Base-by-base conservation (phyloP, 2,329 filamentous ascomycete species). In the Paecilomyces dactylethromorphus region DNA sequence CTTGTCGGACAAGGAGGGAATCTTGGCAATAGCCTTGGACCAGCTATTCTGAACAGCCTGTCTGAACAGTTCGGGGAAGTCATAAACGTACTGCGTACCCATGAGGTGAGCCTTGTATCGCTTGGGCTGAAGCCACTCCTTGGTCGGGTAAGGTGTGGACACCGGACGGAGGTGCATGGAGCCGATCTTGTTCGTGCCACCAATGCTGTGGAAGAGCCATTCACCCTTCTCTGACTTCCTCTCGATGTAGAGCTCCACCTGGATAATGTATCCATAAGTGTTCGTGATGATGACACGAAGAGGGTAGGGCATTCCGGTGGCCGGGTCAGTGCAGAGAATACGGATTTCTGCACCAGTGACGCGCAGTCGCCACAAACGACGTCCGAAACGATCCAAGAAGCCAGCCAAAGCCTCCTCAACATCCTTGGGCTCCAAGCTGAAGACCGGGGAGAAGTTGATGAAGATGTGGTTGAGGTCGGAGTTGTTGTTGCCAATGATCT, bases 401-500 rank as follows among this genome's bases (percentile, higher is more conserved):
- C 92, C 92, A 71, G 89, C 91, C 24, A 99, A 86, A 31, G 91
- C 93, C 76, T 95, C 86, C 79, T 97, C 92, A 15, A 99, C 91
- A 79, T 97, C 91, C 60, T 86, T 80, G 3, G 94, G 92, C 70
- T 91, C 83, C 54, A 99, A 86, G 73, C 92, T 91, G 87, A 99
- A 97, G 60, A 97, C 90, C 10, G 92, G 91, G 0, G 91, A 94
- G 81, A 99, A 99, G 84, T 99, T 97, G 83, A 99, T 94, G 82
- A 99, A 99, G 83, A 99, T 94, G 80, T 99, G 94, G 83, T 99
- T 99, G 72, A 99, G 84, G 82, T 99, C 94, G 56, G 94, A 96
- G 81, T 96, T 95, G 81, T 97, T 97, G 83, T 96, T 97, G 72
- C 94, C 94, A 71, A 97, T 95, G 68, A 99, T 97, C 82, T 99